phyloP scores from a whole-genome alignment of 345 rosid genomes.

The Mallotus nudiflorus region DNA sequence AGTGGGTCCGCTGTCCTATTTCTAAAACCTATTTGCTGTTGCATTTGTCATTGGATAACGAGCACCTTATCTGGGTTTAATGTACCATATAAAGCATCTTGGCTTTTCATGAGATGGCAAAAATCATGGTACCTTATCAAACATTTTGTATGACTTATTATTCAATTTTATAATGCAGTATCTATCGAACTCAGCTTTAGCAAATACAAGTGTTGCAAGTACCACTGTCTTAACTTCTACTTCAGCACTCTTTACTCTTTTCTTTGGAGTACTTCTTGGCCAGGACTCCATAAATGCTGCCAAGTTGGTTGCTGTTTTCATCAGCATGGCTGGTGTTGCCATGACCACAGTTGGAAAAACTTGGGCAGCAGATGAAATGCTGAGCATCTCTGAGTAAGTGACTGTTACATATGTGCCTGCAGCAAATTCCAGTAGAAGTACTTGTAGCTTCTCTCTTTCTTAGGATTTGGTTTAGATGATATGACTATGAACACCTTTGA shows the following conservation, averaged over 20 bases:
- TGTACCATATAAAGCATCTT: background rate
- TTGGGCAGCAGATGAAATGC: constrained; percentile 54
- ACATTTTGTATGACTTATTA: background rate
- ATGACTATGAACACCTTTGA: background rate
- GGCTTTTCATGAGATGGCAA: background rate
- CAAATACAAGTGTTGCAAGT: constrained; percentile 69
- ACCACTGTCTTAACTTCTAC: constrained; percentile 68
- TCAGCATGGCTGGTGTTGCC: constrained; percentile 72
- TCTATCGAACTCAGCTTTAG: constrained; percentile 55
- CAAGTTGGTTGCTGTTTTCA: constrained; percentile 59
- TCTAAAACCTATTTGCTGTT: background rate
- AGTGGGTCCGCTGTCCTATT: background rate
- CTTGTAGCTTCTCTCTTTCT: background rate
- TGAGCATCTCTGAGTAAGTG: constrained; percentile 49
- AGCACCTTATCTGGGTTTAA: background rate
- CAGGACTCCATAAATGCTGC: constrained; percentile 49
- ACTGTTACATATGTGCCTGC: background rate
- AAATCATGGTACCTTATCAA: background rate
- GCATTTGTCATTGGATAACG: background rate
- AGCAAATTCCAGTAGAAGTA: background rate
- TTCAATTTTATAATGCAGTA: constrained; percentile 42
- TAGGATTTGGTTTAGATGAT: background rate
- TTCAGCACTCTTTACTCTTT: constrained; percentile 65
- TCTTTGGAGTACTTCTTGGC: constrained; percentile 60
- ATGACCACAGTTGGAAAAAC: constrained; percentile 66